Evolutionary conservation across 2,329 filamentous ascomycete species (phyloP), one percentile per base, ranked within the genome.

Genomic region (Trichophyton verrucosum): DNA sequence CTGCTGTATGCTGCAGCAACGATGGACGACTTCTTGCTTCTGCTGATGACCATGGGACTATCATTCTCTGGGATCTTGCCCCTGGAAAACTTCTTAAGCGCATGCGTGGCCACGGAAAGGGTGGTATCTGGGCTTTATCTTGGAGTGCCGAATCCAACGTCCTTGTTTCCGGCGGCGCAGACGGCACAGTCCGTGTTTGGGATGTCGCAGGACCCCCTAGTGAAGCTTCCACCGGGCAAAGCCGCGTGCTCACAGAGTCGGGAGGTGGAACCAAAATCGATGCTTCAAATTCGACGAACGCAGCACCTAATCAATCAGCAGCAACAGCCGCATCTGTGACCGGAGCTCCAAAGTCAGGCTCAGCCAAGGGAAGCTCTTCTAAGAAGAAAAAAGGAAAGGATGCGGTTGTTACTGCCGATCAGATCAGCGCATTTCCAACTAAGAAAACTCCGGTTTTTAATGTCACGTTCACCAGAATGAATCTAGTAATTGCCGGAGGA

Each of bases 361-460:
- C 27, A 38, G 8, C 40, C 15, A 49, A 49, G 30, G 63, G 63
- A 22, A 63, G 58, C 3, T 66, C 66, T 11, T 64, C 60, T 30
- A 68, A 68, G 8, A 76, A 76, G 80, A 95, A 95, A 77, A 89
- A 89, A 73, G 84, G 83, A 61, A 96, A 96, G 73, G 92, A 96
- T 68, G 89, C 91, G 3, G 89, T 89, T 68, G 87, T 96, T 51
- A 91, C 87, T 0, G 86, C 91, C 0, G 94, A 99, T 70, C 94
- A 97, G 75, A 95, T 99, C 75, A 90, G 85, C 65, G 91, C 89
- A 0, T 97, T 96, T 71, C 86, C 90, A 0, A 97, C 94, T 3
- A 99, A 99, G 82, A 96, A 95, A 76, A 92, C 88, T 15, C 91
- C 92, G 0, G 89, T 97, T 9, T 89, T 95, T 74, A 94, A 92